Evolutionary conservation across 805 yeast genomes (phyloP).

Genomic region (Spathaspora boniae): DNA sequence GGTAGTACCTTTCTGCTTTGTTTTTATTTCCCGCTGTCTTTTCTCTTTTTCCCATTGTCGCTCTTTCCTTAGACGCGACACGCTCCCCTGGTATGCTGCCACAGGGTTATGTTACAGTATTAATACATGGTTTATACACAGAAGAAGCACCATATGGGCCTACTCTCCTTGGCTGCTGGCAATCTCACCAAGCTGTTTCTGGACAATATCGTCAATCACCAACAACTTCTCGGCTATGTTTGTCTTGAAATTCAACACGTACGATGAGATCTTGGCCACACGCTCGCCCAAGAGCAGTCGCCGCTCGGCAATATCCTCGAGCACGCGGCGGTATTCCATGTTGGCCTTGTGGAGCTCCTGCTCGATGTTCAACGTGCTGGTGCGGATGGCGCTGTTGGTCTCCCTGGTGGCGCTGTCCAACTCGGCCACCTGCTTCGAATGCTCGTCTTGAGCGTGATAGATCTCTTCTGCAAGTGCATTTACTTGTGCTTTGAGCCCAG

Average conservation of each 20-base stretch:
- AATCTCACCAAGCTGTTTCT: slow-evolving; percentile 3
- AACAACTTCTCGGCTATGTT: slow-evolving; percentile 64
- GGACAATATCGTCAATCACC: slow-evolving; percentile 47
- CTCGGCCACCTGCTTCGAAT: slow-evolving; percentile 63
- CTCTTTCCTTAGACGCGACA: too few species aligned
- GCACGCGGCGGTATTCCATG: slow-evolving; percentile 49
- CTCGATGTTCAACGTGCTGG: slow-evolving; percentile 46
- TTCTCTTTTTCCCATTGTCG: background rate
- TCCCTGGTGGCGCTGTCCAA: slow-evolving; percentile 54
- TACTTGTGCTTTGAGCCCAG: slow-evolving; percentile 52
- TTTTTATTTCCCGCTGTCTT: background rate
- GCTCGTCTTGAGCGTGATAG: slow-evolving; percentile 12
- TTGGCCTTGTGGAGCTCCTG: slow-evolving; percentile 46
- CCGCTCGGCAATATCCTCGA: slow-evolving; percentile 43
- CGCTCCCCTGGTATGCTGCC: too few species aligned
- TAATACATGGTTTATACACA: too few species aligned
- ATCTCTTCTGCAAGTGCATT: slow-evolving; percentile 49
- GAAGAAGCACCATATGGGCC: too few species aligned
- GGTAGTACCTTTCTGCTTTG: background rate
- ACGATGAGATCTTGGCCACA: slow-evolving; percentile 56
- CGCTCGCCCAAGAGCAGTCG: slow-evolving; percentile 49
- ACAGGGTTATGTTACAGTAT: too few species aligned
- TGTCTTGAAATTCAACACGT: slow-evolving; percentile 61
- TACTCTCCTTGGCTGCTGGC: too few species aligned
- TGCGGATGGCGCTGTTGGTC: slow-evolving; percentile 46